phyloP scores from a whole-genome alignment of 2,329 filamentous ascomycete genomes.

The Penicillium sp. region DNA sequence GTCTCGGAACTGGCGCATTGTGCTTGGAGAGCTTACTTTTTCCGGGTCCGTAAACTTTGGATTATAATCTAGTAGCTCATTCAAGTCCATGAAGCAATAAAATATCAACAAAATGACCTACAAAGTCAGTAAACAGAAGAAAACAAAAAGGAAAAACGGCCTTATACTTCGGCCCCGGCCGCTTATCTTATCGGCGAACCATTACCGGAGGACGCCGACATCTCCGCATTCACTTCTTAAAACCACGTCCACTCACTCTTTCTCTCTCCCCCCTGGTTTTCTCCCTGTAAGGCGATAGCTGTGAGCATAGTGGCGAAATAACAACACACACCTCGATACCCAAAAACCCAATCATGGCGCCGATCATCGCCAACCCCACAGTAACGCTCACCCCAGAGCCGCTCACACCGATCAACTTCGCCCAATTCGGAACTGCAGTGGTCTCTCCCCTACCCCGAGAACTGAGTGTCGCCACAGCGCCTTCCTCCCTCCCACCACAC shows the following conservation, averaged over 20 bases:
- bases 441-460: constrained; percentile 66
- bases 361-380: constrained; percentile 35
- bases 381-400: constrained; percentile 60
- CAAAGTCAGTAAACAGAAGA: not conserved
- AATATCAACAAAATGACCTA: not conserved
- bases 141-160: not conserved
- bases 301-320: not conserved
- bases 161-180: constrained; percentile 10
- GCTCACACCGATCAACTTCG: constrained; percentile 71
- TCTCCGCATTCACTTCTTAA: constrained; percentile 6
- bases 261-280: not conserved
- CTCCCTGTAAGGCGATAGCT: not conserved
- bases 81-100: no score
- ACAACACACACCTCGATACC: not conserved
- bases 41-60: no score
- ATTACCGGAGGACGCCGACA: constrained; percentile 15
- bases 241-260: not conserved
- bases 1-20: not conserved
- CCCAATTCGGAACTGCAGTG: constrained; percentile 80
- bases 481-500: constrained; percentile 49
- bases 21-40: not conserved
- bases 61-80: no score
- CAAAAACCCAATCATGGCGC: constrained; percentile 28
- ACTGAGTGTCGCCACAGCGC: constrained; percentile 46
- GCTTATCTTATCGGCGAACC: constrained; percentile 14